Evolutionary conservation across 805 yeast genomes (phyloP).

Genomic region (Sporopachydermia lactativora): DNA sequence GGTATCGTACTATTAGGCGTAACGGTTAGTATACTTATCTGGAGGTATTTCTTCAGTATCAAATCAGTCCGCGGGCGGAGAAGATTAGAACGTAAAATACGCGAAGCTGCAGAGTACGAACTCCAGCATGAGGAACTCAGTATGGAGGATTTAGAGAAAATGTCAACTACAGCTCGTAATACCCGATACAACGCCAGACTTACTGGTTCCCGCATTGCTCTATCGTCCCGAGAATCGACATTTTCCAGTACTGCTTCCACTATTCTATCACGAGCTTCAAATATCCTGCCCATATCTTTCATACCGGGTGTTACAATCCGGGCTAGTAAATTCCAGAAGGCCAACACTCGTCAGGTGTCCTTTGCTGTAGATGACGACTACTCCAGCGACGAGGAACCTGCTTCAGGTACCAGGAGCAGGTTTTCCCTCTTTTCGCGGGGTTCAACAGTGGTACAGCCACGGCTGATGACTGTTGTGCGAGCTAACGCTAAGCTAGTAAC

Average conservation of each 20-base stretch:
- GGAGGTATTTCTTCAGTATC: conserved; percentile 4
- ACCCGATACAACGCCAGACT: not conserved
- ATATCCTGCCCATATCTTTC: conserved; percentile 82
- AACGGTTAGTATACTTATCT: conserved; percentile 16
- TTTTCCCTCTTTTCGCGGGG: not conserved
- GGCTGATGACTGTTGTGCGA: not conserved
- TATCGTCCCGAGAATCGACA: conserved; percentile 14
- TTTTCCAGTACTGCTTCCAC: conserved; percentile 37
- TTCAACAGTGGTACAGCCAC: not conserved
- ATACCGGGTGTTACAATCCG: conserved; percentile 84
- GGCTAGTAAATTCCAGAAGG: not conserved
- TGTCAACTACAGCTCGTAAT: not conserved
- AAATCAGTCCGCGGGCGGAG: conserved; percentile 3
- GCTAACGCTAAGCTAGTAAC: not conserved
- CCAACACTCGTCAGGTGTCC: not conserved
- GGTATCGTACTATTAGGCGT: conserved; percentile 34
- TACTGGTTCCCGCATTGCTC: conserved; percentile 10
- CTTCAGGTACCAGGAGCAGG: not conserved
- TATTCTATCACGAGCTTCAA: conserved; percentile 66
- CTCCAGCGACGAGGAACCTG: not conserved
- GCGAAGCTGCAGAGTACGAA: conserved; percentile 13
- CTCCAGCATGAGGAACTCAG: conserved; percentile 5
- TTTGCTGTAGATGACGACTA: conserved; percentile 3
- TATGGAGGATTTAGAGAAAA: conserved; percentile 2
- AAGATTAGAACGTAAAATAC: conserved; percentile 8